A percentile compares a stretch with the other conserved stretches of the same genome.
Conservation (phyloP, 805 yeast genomes). For the Zygosaccharomyces lentus region DNA sequence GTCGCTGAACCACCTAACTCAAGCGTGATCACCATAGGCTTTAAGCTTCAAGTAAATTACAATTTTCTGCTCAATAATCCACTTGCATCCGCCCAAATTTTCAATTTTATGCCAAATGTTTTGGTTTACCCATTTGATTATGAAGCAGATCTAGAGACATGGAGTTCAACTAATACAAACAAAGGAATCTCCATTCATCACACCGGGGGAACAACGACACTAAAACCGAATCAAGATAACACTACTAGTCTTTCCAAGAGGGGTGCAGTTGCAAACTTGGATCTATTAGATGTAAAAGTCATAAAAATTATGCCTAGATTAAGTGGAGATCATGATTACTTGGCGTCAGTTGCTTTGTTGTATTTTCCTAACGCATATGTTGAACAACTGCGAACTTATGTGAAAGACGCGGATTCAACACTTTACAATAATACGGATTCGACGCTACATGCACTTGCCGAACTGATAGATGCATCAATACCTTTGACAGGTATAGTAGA, state of each 20-base stretch:
- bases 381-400: conserved; percentile 43
- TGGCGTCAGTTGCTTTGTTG: conserved; percentile 82
- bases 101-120: conserved; percentile 65
- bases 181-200: background rate
- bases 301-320: conserved; percentile 71
- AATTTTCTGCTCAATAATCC: conserved; percentile 80
- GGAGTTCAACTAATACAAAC: conserved; percentile 8
- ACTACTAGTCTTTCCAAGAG: background rate
- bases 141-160: background rate
- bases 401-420: conserved; percentile 49
- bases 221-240: conserved; percentile 3
- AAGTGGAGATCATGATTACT: conserved; percentile 51
- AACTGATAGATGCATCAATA: conserved; percentile 54
- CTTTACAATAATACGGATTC: conserved; percentile 59
- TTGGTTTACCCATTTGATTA: conserved; percentile 56
- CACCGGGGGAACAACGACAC: conserved; percentile 3
- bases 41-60: conserved; percentile 70
- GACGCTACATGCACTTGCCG: conserved; percentile 55
- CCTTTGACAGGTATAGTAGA: conserved; percentile 24
- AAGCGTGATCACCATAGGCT: conserved; percentile 33
- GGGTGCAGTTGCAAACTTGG: background rate
- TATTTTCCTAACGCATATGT: conserved; percentile 64
- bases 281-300: conserved; percentile 36
- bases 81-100: conserved; percentile 68
- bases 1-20: conserved; percentile 30